Evolutionary conservation across 768 basidiomycete genomes (phyloP).

Genomic region (Kwoniella bestiolae): DNA sequence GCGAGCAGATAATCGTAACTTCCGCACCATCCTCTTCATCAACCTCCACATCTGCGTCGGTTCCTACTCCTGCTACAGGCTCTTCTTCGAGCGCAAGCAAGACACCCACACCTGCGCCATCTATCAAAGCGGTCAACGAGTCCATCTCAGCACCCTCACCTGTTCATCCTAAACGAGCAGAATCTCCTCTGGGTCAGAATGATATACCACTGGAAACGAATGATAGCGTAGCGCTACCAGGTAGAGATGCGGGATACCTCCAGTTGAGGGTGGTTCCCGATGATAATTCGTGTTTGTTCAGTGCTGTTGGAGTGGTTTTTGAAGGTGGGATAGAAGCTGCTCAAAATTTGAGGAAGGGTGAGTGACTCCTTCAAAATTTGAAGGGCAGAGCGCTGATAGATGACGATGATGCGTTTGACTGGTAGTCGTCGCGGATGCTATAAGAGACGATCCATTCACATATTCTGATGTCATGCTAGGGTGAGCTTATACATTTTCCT

Average conservation of each 20-base stretch:
- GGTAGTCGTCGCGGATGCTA: constrained; percentile 81
- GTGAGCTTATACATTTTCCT: no score
- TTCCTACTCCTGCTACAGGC: constrained; percentile 11
- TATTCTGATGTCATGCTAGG: constrained; percentile 88
- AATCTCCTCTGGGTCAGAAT: constrained; percentile 28
- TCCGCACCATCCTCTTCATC: constrained; percentile 21
- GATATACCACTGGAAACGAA: constrained; percentile 47
- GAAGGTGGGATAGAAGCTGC: constrained; percentile 79
- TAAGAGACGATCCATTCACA: constrained; percentile 69
- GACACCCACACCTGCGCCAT: constrained; percentile 31
- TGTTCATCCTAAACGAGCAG: constrained; percentile 1
- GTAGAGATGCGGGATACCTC: constrained; percentile 43
- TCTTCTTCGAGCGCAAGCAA: constrained; percentile 28
- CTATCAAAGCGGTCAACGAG: constrained; percentile 32
- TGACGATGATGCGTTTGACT: background rate
- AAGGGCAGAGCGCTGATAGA: no score
- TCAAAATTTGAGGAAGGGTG: constrained; percentile 73
- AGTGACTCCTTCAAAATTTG: background rate
- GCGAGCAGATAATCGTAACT: constrained; percentile 86
- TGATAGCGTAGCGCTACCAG: constrained; percentile 34
- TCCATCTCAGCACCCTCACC: constrained; percentile 33
- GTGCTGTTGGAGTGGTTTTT: constrained; percentile 80
- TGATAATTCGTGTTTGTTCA: constrained; percentile 95
- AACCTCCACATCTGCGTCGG: background rate
- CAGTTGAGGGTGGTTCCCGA: constrained; percentile 79